Conservation (phyloP, 495 filamentous ascomycete species). For the Clohesyomyces aquaticus region DNA sequence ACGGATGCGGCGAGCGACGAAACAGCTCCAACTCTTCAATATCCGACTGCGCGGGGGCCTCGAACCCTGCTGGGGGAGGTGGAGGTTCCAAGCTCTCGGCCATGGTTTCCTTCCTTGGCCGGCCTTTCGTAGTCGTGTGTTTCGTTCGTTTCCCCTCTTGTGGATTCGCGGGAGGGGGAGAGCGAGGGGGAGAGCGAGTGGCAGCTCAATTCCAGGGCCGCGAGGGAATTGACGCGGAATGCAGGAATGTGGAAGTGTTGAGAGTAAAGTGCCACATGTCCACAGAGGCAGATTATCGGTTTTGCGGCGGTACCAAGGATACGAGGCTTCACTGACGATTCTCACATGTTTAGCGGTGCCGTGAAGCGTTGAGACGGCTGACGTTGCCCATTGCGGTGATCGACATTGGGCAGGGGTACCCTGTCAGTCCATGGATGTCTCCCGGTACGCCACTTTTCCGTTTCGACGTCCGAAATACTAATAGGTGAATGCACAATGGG, state of each 20-base stretch:
- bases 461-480: not conserved
- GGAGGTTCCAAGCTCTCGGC: conserved; percentile 12
- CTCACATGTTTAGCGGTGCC: conserved; percentile 14
- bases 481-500: too few relatives aligned
- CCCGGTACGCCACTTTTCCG: not conserved
- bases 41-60: conserved; percentile 9
- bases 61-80: conserved; percentile 10
- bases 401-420: not conserved
- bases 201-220: conserved; percentile 4
- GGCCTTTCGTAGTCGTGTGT: too few relatives aligned
- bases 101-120: too few relatives aligned
- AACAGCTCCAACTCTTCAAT: conserved; percentile 43
- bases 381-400: not conserved
- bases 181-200: not conserved
- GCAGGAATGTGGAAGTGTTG: not conserved
- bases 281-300: too few relatives aligned
- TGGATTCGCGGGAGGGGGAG: too few relatives aligned
- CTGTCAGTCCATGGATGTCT: not conserved
- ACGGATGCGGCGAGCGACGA: conserved; percentile 79
- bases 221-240: not conserved
- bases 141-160: too few relatives aligned
- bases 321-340: conserved; percentile 11
- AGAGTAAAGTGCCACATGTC: conserved; percentile 7
- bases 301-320: not conserved
- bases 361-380: conserved; percentile 3